A percentile compares a stretch with the other conserved stretches of the same genome.
Evolutionary conservation across 306 rosid genomes (phyloP).

Genomic region (Pterocarpus santalinus): DNA sequence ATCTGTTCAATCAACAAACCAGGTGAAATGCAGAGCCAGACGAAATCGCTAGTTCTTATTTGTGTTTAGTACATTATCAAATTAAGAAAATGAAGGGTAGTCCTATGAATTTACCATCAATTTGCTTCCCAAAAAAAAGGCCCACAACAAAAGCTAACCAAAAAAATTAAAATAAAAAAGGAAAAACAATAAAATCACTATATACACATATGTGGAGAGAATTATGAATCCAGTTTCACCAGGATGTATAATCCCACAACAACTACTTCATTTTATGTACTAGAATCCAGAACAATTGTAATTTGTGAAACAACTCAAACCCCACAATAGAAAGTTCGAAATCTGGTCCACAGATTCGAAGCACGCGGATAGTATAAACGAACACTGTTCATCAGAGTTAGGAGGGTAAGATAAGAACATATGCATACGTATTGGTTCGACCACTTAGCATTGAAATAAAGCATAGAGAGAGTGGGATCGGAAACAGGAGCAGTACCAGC

Average conservation of each 20-base stretch:
- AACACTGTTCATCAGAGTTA: slow-evolving; percentile 3
- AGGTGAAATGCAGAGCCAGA: slow-evolving; percentile 38
- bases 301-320: slow-evolving; percentile 26
- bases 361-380: not conserved
- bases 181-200: not conserved
- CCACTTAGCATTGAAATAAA: not conserved
- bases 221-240: not conserved
- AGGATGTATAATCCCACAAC: not conserved
- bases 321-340: slow-evolving; percentile 21
- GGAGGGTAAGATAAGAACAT: not conserved
- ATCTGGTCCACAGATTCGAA: slow-evolving; percentile 23
- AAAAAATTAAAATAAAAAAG: not conserved
- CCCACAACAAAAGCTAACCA: not conserved
- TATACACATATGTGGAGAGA: not conserved
- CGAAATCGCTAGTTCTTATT: slow-evolving; percentile 15
- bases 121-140: not conserved
- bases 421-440: not conserved
- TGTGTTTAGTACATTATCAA: slow-evolving; percentile 15
- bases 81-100: not conserved
- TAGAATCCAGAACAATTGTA: slow-evolving; percentile 15
- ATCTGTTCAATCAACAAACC: slow-evolving; percentile 40
- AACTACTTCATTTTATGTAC: not conserved
- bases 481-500: slow-evolving; percentile 51
- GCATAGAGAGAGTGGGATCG: slow-evolving; percentile 39
- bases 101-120: slow-evolving; percentile 16